phyloP scores from a whole-genome alignment of 2,329 filamentous ascomycete genomes.

The Exophiala bonariae region DNA sequence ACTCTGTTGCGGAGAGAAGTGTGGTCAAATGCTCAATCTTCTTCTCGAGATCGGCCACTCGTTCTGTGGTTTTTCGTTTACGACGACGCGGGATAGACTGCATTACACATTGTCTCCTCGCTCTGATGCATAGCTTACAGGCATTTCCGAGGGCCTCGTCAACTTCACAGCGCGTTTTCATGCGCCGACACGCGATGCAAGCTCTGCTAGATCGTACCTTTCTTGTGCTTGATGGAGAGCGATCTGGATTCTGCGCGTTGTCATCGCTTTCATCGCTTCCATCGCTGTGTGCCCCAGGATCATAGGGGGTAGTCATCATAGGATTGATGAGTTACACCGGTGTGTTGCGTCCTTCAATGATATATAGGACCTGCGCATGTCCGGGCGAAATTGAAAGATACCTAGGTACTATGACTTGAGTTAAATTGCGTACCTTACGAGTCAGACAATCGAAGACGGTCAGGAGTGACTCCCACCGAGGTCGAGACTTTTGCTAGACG shows the following conservation, averaged over 20 bases:
- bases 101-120: constrained; percentile 71
- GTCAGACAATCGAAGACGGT: too few species aligned
- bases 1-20: constrained; percentile 62
- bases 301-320: constrained; percentile 2
- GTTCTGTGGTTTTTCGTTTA: constrained; percentile 82
- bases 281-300: constrained; percentile 14
- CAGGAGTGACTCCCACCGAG: too few species aligned
- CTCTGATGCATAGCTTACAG: constrained; percentile 76
- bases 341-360: too few species aligned
- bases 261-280: constrained; percentile 18
- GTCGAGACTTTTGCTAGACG: too few species aligned
- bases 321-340: background rate
- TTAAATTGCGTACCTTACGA: too few species aligned
- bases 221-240: constrained; percentile 1
- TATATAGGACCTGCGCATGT: too few species aligned
- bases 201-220: constrained; percentile 48
- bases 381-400: too few species aligned
- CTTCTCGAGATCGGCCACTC: constrained; percentile 85
- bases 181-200: constrained; percentile 72
- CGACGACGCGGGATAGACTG: constrained; percentile 76
- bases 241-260: constrained; percentile 8
- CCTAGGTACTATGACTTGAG: too few species aligned
- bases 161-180: constrained; percentile 83
- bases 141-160: constrained; percentile 62
- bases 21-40: constrained; percentile 88